Evolutionary conservation across 2,329 filamentous ascomycete genomes (phyloP).

Genomic region (Zasmidium citrigriseum): DNA sequence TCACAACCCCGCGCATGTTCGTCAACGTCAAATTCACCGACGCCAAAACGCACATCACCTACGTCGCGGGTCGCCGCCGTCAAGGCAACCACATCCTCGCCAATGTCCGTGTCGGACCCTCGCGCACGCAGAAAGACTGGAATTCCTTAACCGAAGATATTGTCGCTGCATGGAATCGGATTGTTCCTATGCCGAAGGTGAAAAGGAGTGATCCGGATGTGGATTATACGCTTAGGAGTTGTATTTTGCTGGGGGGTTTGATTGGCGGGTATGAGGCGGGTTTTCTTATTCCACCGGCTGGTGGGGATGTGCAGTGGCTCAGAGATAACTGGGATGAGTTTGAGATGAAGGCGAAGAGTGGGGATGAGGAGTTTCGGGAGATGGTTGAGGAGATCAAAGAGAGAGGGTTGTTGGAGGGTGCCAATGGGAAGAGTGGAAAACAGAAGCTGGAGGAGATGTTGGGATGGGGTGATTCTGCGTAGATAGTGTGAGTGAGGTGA

Average conservation of each 20-base stretch:
- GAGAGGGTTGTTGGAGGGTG: conserved; percentile 29
- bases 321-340: conserved; percentile 36
- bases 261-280: conserved; percentile 36
- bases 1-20: conserved; percentile 46
- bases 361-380: conserved; percentile 37
- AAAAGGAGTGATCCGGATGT: conserved; percentile 14
- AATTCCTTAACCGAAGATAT: conserved; percentile 30
- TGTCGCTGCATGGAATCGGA: conserved; percentile 30
- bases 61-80: conserved; percentile 39
- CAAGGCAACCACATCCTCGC: conserved; percentile 37
- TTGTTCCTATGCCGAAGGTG: conserved; percentile 29
- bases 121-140: conserved; percentile 34
- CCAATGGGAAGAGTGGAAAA: conserved; percentile 18
- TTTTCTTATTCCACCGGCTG: conserved; percentile 22
- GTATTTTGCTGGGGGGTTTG: conserved; percentile 31
- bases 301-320: conserved; percentile 20
- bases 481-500: neutral
- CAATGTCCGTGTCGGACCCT: conserved; percentile 37
- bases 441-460: conserved; percentile 30
- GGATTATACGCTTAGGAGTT: conserved; percentile 26
- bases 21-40: conserved; percentile 47
- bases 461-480: conserved; percentile 32
- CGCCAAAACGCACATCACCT: conserved; percentile 22
- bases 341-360: conserved; percentile 34
- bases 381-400: conserved; percentile 35